Percentiles rank a stretch among this genome's conserved stretches.
phyloP scores from a whole-genome alignment of 2,329 filamentous ascomycete genomes.

The Colletotrichum salicis region DNA sequence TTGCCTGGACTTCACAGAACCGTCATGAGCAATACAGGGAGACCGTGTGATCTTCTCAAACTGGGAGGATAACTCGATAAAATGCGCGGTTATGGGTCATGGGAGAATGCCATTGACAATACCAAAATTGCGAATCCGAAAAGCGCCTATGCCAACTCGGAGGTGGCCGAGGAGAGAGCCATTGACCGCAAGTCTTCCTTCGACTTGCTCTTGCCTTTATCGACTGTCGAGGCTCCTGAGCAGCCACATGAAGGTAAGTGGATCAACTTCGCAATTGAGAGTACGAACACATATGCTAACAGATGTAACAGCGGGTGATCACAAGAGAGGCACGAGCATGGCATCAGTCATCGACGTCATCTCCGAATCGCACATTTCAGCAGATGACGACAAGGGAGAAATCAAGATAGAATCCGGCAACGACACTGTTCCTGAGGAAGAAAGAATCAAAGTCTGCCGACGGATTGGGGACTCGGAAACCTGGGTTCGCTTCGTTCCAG shows the following conservation, averaged over 20 bases:
- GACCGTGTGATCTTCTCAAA: background rate
- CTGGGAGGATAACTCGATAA: background rate
- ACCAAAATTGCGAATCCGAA: background rate
- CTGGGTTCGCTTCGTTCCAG: conserved; percentile 2
- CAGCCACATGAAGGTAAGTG: background rate
- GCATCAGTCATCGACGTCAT: too few relatives aligned
- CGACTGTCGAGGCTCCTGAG: too few relatives aligned
- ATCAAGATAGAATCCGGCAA: background rate
- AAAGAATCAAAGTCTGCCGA: background rate
- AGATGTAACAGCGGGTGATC: background rate
- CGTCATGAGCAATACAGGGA: background rate
- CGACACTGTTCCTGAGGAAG: background rate
- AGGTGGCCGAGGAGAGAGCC: background rate
- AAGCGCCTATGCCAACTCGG: background rate
- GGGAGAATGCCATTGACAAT: background rate
- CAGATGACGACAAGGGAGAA: background rate
- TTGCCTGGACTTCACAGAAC: background rate
- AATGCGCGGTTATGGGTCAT: background rate
- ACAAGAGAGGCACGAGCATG: background rate
- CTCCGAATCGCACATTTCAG: background rate
- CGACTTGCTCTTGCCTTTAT: background rate
- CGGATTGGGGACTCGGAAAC: too few relatives aligned
- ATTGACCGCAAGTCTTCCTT: background rate
- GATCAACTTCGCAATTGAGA: background rate
- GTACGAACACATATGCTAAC: background rate